Conservation (phyloP, 2,329 filamentous ascomycete genomes). For the Arthrinium phaeospermum region DNA sequence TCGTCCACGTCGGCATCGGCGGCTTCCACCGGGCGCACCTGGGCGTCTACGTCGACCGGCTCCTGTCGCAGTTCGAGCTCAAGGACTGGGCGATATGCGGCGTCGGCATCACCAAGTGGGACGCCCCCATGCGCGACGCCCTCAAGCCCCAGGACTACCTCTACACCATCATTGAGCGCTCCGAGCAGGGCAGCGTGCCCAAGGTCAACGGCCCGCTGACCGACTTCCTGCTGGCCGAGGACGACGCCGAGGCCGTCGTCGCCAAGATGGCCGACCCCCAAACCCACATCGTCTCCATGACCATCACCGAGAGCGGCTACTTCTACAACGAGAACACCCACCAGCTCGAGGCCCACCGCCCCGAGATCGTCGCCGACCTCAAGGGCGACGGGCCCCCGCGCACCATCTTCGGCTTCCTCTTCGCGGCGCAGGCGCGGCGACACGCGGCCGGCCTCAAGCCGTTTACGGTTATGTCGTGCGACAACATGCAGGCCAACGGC, state of each 20-base stretch:
- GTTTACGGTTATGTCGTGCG: conserved; percentile 61
- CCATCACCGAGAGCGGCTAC: conserved; percentile 62
- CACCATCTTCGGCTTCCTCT: conserved; percentile 60
- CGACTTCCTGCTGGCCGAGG: conserved; percentile 57
- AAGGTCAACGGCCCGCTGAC: conserved; percentile 58
- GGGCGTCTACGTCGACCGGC: conserved; percentile 56
- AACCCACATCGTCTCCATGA: conserved; percentile 60
- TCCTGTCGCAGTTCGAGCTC: conserved; percentile 52
- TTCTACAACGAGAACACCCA: conserved; percentile 65
- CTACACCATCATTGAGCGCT: conserved; percentile 61
- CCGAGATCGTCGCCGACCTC: conserved; percentile 56
- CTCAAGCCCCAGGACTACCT: conserved; percentile 54
- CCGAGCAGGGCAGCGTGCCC: conserved; percentile 53
- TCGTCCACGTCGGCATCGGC: conserved; percentile 60
- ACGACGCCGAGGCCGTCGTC: conserved; percentile 56
- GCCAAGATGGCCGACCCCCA: conserved; percentile 61
- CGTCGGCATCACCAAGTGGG: conserved; percentile 56
- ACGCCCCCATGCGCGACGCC: conserved; percentile 57
- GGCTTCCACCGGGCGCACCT: conserved; percentile 61
- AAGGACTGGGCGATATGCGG: conserved; percentile 57
- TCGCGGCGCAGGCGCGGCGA: conserved; percentile 54
- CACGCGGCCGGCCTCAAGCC: conserved; percentile 52
- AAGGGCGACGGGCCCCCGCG: conserved; percentile 48
- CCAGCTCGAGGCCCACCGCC: conserved; percentile 52
- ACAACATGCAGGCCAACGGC: conserved; percentile 64